phyloP scores from a whole-genome alignment of 2,329 filamentous ascomycete genomes.

The Diaporthe citriasiana region DNA sequence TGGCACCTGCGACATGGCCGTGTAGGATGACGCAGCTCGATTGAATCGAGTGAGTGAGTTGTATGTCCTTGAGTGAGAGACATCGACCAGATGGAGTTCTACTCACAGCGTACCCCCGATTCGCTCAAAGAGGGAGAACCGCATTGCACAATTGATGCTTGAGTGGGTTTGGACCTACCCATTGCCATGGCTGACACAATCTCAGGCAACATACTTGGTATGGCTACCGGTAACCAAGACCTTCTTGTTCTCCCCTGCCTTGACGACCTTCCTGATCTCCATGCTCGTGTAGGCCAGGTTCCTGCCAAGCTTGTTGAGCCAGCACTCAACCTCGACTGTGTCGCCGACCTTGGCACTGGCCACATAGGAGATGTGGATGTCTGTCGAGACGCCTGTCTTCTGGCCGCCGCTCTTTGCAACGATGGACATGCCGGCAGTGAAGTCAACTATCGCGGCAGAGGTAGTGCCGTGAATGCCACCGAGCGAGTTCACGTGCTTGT shows the following conservation, averaged over 20 bases:
- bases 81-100: not conserved
- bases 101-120: not conserved
- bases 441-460: constrained; percentile 79
- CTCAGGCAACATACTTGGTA: constrained; percentile 43
- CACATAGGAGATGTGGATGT: constrained; percentile 82
- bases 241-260: constrained; percentile 37
- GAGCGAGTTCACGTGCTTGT: constrained; percentile 76
- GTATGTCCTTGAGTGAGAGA: not conserved
- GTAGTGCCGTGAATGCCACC: constrained; percentile 80
- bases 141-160: not conserved
- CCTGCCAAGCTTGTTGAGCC: constrained; percentile 75
- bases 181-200: not conserved
- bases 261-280: constrained; percentile 71
- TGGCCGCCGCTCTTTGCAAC: constrained; percentile 73
- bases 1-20: not conserved
- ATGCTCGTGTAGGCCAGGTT: constrained; percentile 78
- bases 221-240: constrained; percentile 44
- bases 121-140: not conserved
- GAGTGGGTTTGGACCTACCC: not conserved
- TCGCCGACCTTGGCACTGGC: constrained; percentile 75
- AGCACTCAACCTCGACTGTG: constrained; percentile 76
- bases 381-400: constrained; percentile 78
- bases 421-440: constrained; percentile 80
- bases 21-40: not conserved
- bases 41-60: not conserved